phyloP scores from a whole-genome alignment of 2,329 filamentous ascomycete genomes.

The Biscogniauxia marginata region DNA sequence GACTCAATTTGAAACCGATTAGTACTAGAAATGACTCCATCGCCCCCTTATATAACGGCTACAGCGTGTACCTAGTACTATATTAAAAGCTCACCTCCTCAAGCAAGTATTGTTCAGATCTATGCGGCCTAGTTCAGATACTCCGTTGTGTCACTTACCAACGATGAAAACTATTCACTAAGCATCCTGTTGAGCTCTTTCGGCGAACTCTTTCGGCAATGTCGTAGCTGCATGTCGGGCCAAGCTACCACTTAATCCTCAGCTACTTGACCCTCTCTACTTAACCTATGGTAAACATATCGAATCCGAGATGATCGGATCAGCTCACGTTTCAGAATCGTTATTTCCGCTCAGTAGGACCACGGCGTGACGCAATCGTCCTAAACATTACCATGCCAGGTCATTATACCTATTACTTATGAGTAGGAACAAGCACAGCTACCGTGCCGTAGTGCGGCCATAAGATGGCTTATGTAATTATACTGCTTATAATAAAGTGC shows the following conservation, averaged over 20 bases:
- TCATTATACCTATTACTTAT: not conserved
- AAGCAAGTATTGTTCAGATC: not conserved
- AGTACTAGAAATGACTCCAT: not conserved
- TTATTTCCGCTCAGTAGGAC: not conserved
- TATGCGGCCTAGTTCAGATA: not conserved
- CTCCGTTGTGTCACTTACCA: not conserved
- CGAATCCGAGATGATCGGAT: not conserved
- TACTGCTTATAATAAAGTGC: not conserved
- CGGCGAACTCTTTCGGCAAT: no score
- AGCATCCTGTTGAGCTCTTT: not conserved
- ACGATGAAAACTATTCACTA: not conserved
- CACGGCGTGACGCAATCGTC: not conserved
- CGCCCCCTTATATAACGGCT: not conserved
- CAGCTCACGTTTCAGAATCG: not conserved
- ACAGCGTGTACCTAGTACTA: not conserved
- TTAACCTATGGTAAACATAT: not conserved
- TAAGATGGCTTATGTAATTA: not conserved
- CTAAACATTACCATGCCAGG: not conserved
- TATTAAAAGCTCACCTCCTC: not conserved
- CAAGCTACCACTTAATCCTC: not conserved
- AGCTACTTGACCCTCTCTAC: not conserved
- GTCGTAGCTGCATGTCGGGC: not conserved
- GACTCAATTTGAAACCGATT: not conserved
- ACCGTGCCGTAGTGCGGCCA: not conserved
- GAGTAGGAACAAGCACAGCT: not conserved